A percentile compares a stretch with the other conserved stretches of the same genome.
Evolutionary conservation across 441 rosid genomes (phyloP).

Genomic region (Syzygium malaccense): DNA sequence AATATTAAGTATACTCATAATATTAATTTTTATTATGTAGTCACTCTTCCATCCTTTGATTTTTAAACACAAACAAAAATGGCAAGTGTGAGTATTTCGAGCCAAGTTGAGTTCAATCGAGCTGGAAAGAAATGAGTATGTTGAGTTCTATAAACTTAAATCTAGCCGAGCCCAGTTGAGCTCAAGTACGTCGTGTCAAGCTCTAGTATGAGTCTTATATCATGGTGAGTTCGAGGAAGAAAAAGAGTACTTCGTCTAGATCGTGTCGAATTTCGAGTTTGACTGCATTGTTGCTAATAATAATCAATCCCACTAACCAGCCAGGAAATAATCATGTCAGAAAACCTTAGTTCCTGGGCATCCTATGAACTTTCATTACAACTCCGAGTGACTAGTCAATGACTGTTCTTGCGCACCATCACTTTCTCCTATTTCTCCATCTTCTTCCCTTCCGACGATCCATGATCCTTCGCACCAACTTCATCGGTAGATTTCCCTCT

Average conservation of each 20-base stretch:
- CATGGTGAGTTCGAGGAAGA: not conserved
- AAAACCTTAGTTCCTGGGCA: not conserved
- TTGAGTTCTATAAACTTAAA: not conserved
- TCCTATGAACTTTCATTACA: not conserved
- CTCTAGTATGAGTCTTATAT: not conserved
- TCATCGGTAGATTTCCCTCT: too few relatives aligned
- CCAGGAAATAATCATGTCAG: too few relatives aligned
- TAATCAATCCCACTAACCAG: too few relatives aligned
- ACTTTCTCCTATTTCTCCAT: too few relatives aligned
- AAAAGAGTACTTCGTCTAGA: not conserved
- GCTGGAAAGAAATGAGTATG: not conserved
- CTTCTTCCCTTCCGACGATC: too few relatives aligned
- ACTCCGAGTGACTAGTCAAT: not conserved
- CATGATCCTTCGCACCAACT: too few relatives aligned
- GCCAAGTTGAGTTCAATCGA: not conserved
- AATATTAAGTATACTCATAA: not conserved
- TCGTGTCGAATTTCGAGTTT: not conserved
- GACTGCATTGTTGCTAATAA: too few relatives aligned
- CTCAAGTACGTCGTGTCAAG: not conserved
- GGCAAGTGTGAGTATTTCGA: accelerated
- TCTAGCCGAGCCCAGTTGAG: not conserved
- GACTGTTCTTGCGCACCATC: too few relatives aligned
- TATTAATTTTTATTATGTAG: not conserved
- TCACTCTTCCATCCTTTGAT: accelerated
- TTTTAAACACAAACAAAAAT: not conserved